Base-by-base conservation (phyloP, 805 yeast genomes). In the Kluyveromyces lactis region DNA sequence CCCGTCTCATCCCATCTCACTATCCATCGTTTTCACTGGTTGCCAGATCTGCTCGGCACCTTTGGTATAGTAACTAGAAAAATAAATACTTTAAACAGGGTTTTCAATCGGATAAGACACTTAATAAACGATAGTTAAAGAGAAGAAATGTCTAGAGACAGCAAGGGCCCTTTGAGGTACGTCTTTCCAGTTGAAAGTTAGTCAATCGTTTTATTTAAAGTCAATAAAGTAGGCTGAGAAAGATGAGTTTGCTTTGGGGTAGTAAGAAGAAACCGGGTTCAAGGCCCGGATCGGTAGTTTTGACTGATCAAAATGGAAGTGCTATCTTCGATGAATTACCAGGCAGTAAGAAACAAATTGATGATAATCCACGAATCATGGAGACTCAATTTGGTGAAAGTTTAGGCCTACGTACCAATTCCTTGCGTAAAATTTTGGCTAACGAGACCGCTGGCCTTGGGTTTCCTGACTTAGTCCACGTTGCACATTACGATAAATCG, bases 401-500 rank as follows among this genome's bases (percentile, higher is more conserved):
- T 40, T 43, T 59, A 29, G 56, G 56, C 3, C 43, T 43, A 18
- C 47, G 65, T 38, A 49, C 52, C 2, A 40, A 47, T 4, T 32
- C 51, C 15, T 35, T 58, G 26, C 41, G 43, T 17, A 52, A 47
- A 8, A 28, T 56, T 33, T 41, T 37, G 2, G 36, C 24, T 3
- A 26, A 39, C 17, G 55, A 47, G 18, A 45, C 42, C 17, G 23
- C 52, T 39, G 79, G 78, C n/a, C 53, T 81, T 17, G 94, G 94
- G 0, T 85, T 87, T 2, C 81, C 87, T 3, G 94, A 84, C 58
- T 63, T 83, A 42, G 76, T 51, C 36, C 52, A 71, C 48, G 47
- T 68, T n/a, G 60, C 72, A n/a, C 55, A 60, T 24, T 63, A 63
- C 41, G 69, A 72, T 33, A 66, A 64, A 41, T 61, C 67, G 33